A percentile compares a stretch with the other conserved stretches of the same genome.
Conservation (phyloP, 140 eudicot genomes). For the Oenanthe javanica region DNA sequence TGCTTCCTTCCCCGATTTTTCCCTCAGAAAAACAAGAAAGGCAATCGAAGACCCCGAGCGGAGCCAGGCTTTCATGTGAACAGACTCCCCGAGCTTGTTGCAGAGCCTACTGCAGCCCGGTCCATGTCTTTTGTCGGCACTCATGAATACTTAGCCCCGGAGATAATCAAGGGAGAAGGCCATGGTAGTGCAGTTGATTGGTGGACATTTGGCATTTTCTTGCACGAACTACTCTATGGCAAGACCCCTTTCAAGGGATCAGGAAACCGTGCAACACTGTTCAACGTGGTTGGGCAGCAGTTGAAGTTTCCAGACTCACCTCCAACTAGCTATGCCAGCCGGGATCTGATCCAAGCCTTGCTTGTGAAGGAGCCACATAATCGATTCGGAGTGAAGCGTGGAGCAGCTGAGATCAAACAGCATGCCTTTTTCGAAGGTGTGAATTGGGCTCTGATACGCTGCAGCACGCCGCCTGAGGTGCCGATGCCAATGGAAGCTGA, state of each 20-base stretch:
- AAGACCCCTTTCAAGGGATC: constrained; percentile 92
- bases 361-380: constrained; percentile 78
- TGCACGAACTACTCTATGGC: constrained; percentile 78
- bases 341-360: constrained; percentile 68
- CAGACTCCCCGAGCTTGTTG: constrained; percentile 64
- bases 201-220: constrained; percentile 94
- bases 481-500: constrained; percentile 61
- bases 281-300: constrained; percentile 86
- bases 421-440: constrained; percentile 91
- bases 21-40: constrained; percentile 62
- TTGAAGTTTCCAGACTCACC: constrained; percentile 75
- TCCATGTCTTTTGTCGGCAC: constrained; percentile 98
- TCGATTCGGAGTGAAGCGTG: constrained; percentile 78
- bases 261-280: constrained; percentile 87
- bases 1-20: constrained; percentile 80
- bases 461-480: constrained; percentile 86
- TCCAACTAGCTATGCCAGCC: constrained; percentile 53
- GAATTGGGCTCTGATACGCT: constrained; percentile 83
- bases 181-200: constrained; percentile 96
- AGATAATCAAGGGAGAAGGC: constrained; percentile 89
- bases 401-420: constrained; percentile 88
- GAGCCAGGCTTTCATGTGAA: constrained; percentile 30
- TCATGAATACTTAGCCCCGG: constrained; percentile 87
- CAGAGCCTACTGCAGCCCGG: constrained; percentile 84
- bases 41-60: constrained; percentile 35